Evolutionary conservation across 352 stramenopile genomes (phyloP).

Genomic region (Phytophthora multivora): DNA sequence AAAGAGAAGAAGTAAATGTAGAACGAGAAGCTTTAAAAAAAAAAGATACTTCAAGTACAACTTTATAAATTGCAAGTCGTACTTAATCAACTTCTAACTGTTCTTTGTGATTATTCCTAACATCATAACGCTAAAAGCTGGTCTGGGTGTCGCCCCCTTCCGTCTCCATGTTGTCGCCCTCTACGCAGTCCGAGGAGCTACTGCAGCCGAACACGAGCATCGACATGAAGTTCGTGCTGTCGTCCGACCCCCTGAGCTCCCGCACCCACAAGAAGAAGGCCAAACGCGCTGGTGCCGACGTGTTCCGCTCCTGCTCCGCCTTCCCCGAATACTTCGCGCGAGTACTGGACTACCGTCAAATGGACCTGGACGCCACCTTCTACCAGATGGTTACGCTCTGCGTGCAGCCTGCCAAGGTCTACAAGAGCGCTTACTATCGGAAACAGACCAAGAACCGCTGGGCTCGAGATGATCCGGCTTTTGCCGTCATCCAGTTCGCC

Average conservation of each 20-base stretch:
- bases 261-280: constrained; percentile 17
- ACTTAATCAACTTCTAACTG: constrained; percentile 8
- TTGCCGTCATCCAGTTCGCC: constrained; percentile 94
- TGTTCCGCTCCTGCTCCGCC: constrained; percentile 76
- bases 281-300: constrained; percentile 29
- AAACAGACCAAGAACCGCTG: constrained; percentile 99
- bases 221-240: constrained; percentile 31
- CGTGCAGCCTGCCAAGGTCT: constrained; percentile 84
- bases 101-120: constrained; percentile 8
- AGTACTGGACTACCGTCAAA: constrained; percentile 83
- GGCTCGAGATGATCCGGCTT: constrained; percentile 97
- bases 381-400: constrained; percentile 91
- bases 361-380: constrained; percentile 89
- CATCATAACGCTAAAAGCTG: not conserved
- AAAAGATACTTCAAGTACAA: constrained; percentile 1
- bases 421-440: constrained; percentile 87
- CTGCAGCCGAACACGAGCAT: constrained; percentile 35
- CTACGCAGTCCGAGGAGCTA: constrained; percentile 24
- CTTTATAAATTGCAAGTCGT: constrained; percentile 7
- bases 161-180: constrained; percentile 24
- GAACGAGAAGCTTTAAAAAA: too few species aligned
- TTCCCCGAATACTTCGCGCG: constrained; percentile 86
- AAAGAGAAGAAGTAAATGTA: too few species aligned
- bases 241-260: not conserved
- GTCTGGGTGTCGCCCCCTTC: constrained; percentile 5